Conservation (phyloP, 2,329 filamentous ascomycete species). For the Xylaria hypoxylon region DNA sequence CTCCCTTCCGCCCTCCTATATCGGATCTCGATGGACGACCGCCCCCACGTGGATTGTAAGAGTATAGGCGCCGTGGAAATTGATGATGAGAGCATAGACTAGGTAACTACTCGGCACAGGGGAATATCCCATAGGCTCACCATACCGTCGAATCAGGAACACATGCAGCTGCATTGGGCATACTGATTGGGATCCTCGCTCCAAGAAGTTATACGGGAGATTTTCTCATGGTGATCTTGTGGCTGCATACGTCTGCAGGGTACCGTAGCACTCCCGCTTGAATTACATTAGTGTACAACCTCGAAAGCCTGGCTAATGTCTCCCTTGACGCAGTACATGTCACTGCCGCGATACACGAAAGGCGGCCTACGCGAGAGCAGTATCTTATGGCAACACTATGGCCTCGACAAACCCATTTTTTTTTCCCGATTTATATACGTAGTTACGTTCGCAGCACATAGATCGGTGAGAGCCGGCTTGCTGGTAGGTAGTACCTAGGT, state of each 20-base stretch:
- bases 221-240: neutral
- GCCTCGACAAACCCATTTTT: constrained; percentile 13
- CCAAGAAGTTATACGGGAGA: neutral
- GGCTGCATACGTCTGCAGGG: constrained; percentile 28
- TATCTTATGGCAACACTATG: neutral
- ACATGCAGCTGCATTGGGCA: constrained; percentile 3
- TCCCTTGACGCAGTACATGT: neutral
- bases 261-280: constrained; percentile 14
- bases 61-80: neutral
- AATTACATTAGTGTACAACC: constrained; percentile 11
- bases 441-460: too few species aligned
- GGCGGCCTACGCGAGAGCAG: constrained; percentile 4
- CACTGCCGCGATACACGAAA: constrained; percentile 30
- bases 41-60: constrained; percentile 5
- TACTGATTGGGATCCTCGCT: neutral
- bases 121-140: neutral
- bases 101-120: neutral
- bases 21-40: constrained; percentile 19
- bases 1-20: constrained; percentile 27
- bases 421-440: constrained; percentile 15
- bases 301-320: constrained; percentile 13
- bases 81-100: neutral
- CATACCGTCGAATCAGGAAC: constrained; percentile 15
- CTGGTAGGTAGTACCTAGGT: neutral
- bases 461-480: constrained; percentile 22